Base-by-base conservation (phyloP, 345 rosid species). In the Pistacia atlantica region DNA sequence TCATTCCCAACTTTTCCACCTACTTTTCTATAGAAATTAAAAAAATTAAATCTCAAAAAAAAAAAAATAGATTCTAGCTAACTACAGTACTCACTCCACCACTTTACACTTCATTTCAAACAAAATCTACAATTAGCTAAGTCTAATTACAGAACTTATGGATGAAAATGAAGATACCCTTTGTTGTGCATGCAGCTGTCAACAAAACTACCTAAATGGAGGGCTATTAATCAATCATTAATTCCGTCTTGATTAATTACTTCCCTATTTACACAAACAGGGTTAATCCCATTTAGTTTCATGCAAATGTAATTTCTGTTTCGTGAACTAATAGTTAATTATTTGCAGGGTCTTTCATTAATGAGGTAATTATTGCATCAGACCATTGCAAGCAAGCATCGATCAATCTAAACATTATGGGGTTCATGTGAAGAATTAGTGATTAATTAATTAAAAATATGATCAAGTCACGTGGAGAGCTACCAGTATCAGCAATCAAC, bases 361-460 rank as follows among this genome's bases (percentile, higher is more conserved):
- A 67, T 79, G 84, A 85, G 72, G 83, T 48, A 59, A 74, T 77
- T 48, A 79, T 86, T 75, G 55, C 79, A 77, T 79, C 85, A 81
- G 54, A 37, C 14, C 13, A 81, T 65, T 51, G 81, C 70, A 85
- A 86, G 86, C 76, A 42, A 86, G 86, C 76, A 42, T 42, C 46
- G 46, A 42, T 42, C 46, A 42, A 42, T 42, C 46, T 42, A 5
- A 8, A 4, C 7, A 4, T 42, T 42, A 42, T 42, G 46, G 46
- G 46, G 8, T 42, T 86, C 83, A 83, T 75, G 76, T 79, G 86
- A 42, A 74, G 56, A 33, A 55, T 67, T 56, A 56, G 7, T 42
- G 45, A 42, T 25, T 25, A 25, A 25, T 25, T 25, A 42, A 42
- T 42, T 42, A 42, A 42, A 42, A 42, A 7, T 2, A 42, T 6